These are phyloP conservation scores for Sarocladiaceae sp. DNA, from an alignment of 2,329 filamentous ascomycete species.

Conservation along the genomic window DNA sequence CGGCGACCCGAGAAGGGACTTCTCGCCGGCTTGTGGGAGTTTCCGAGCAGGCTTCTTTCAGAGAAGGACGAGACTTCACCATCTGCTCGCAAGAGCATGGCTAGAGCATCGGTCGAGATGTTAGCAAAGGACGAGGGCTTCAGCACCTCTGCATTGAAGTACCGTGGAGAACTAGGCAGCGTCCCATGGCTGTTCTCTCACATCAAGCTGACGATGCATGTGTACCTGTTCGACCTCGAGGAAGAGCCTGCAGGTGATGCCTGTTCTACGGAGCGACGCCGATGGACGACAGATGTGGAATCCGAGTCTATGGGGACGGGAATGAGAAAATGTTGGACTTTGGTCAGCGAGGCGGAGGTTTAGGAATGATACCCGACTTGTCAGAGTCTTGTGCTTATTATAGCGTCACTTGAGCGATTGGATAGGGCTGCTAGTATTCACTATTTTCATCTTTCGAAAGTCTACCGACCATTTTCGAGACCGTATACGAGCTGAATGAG, in stretches of 20 bases:
- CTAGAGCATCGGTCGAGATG: constrained; percentile 26
- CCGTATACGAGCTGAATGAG: too few species aligned
- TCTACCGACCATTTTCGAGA: too few species aligned
- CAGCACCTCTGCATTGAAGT: constrained; percentile 19
- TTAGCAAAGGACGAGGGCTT: neutral
- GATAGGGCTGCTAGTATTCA: too few species aligned
- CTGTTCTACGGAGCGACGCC: constrained; percentile 27
- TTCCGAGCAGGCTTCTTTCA: constrained; percentile 41
- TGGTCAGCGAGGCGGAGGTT: constrained; percentile 27
- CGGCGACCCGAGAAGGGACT: constrained; percentile 50
- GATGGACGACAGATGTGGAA: constrained; percentile 35
- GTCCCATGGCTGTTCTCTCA: constrained; percentile 57
- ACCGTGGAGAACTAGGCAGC: constrained; percentile 41
- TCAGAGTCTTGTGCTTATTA: neutral
- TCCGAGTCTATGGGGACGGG: constrained; percentile 53
- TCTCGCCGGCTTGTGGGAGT: constrained; percentile 52
- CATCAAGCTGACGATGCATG: constrained; percentile 53
- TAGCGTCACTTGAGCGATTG: too few species aligned
- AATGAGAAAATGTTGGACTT: constrained; percentile 53
- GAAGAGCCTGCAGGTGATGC: neutral
- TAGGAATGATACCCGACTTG: neutral
- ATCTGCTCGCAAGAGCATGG: constrained; percentile 28
- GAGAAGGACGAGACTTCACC: constrained; percentile 16
- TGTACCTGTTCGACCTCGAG: constrained; percentile 43
- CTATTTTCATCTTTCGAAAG: too few species aligned